Percentiles rank a stretch among this genome's conserved stretches.
Evolutionary conservation across 139 green algal species (phyloP).

Genomic region (Chlamydomonas sp.): DNA sequence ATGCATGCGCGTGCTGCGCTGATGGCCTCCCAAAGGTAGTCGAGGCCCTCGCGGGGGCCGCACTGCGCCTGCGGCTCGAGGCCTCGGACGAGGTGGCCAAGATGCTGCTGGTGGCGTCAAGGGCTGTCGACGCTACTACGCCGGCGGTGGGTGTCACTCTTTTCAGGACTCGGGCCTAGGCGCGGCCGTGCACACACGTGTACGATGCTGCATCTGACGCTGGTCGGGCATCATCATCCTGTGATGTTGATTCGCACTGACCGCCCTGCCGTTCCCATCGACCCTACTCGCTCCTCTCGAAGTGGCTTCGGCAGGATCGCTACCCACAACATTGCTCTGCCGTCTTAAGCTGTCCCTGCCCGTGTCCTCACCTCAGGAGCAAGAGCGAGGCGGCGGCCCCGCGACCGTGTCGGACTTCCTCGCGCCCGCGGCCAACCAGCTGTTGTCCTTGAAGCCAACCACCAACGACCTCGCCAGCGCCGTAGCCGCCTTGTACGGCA

Average conservation of each 20-base stretch:
- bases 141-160: background rate
- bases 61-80: background rate
- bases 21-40: too few species aligned
- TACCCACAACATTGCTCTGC: too few species aligned
- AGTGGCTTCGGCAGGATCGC: too few species aligned
- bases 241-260: too few species aligned
- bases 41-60: too few species aligned
- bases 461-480: background rate
- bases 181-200: background rate
- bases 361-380: too few species aligned
- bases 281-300: too few species aligned
- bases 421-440: background rate
- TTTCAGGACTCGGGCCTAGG: background rate
- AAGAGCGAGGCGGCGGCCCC: background rate
- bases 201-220: too few species aligned
- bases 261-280: too few species aligned
- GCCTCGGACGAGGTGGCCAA: background rate
- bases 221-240: too few species aligned
- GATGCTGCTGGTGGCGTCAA: conserved; percentile 1
- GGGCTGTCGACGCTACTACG: background rate
- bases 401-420: background rate
- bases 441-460: background rate
- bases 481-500: background rate
- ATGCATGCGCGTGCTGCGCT: too few species aligned
- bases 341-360: background rate